Conservation (phyloP, 2,329 filamentous ascomycete genomes). For the Myriosclerotinia curreyana region DNA sequence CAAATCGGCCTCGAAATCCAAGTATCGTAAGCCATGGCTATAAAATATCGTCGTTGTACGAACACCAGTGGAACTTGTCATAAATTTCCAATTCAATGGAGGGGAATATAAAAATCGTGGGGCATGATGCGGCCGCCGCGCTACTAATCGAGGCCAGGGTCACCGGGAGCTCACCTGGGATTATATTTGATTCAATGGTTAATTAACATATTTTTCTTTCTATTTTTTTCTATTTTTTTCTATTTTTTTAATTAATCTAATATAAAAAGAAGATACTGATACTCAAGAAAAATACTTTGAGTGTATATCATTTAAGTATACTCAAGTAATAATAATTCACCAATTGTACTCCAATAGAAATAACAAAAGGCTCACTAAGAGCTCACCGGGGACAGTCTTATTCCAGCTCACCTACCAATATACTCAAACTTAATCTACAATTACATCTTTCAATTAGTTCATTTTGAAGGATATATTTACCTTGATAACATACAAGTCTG, state of each 20-base stretch:
- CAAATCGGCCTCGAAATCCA: constrained; percentile 26
- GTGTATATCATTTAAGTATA: too few relatives aligned
- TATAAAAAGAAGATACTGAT: too few relatives aligned
- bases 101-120: constrained; percentile 15
- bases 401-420: too few relatives aligned
- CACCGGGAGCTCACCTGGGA: neutral
- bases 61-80: neutral
- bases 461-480: too few relatives aligned
- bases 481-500: too few relatives aligned
- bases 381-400: neutral
- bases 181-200: neutral
- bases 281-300: too few relatives aligned
- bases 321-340: too few relatives aligned
- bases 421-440: too few relatives aligned
- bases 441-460: too few relatives aligned
- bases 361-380: neutral
- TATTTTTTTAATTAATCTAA: too few relatives aligned
- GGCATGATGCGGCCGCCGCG: constrained; percentile 11
- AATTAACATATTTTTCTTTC: neutral
- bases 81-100: constrained; percentile 11
- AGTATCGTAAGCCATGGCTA: constrained; percentile 14
- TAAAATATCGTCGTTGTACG: neutral
- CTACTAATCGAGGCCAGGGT: neutral
- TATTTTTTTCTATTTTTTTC: neutral
- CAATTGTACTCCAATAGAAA: too few relatives aligned